A percentile compares a stretch with the other conserved stretches of the same genome.
Conservation (phyloP, 1,139 yeast species). For the Candida anutae region DNA sequence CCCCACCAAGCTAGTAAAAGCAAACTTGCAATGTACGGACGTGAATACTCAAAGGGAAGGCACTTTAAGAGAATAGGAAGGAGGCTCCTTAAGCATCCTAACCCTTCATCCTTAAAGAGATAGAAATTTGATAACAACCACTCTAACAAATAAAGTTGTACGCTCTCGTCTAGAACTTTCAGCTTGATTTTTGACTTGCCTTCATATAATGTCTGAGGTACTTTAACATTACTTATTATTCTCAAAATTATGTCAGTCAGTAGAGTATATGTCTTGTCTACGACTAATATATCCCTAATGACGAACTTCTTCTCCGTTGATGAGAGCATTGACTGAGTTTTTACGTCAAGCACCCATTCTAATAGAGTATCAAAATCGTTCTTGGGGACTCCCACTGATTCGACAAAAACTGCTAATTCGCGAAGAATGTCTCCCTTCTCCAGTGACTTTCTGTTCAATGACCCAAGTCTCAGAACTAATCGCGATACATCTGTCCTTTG, state of each 20-base stretch:
- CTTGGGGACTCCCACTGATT: constrained; percentile 3
- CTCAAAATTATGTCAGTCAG: constrained; percentile 10
- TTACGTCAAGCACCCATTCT: constrained; percentile 1
- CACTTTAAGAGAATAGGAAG: constrained; percentile 31
- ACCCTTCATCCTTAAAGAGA: constrained; percentile 16
- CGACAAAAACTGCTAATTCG: neutral
- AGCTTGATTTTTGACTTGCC: constrained; percentile 16
- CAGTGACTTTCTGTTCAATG: neutral
- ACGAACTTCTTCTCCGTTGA: constrained; percentile 5
- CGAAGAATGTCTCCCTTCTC: neutral
- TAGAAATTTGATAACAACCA: constrained; percentile 26
- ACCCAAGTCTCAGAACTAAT: neutral
- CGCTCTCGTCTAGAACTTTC: constrained; percentile 13
- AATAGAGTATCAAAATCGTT: constrained; percentile 4
- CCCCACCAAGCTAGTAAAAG: constrained; percentile 26
- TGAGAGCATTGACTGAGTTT: constrained; percentile 3
- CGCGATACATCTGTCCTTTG: too few relatives aligned
- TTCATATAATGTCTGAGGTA: constrained; percentile 19
- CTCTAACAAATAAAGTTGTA: constrained; percentile 20
- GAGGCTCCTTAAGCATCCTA: constrained; percentile 10
- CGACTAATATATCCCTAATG: constrained; percentile 8
- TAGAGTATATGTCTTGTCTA: constrained; percentile 5
- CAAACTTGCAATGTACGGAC: constrained; percentile 35
- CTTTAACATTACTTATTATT: constrained; percentile 22
- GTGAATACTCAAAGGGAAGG: constrained; percentile 35